Evolutionary conservation across 2,329 filamentous ascomycete genomes (phyloP), one percentile per base, ranked within the genome.

Genomic region (Penicillium sp.): DNA sequence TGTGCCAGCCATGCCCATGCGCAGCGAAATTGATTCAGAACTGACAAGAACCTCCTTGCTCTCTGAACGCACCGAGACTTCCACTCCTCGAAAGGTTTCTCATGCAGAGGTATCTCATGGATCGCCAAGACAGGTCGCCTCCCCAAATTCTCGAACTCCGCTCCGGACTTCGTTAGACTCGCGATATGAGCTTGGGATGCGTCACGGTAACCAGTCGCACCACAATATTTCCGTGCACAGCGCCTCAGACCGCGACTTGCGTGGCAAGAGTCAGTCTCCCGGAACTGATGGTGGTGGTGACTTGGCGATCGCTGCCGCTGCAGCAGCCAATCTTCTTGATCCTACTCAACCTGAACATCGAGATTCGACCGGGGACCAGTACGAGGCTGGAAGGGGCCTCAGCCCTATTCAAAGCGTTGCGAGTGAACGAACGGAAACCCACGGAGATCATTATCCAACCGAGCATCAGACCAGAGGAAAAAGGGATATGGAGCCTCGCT

Each of bases 341-440:
- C 48, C 42, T 30, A 34, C 51, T 20, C 57, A 62, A 30, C 65
- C 73, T 6, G 73, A 71, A 12, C 71, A 74, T 44, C 73, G 75
- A 38, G 66, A 69, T 3, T 67, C 72, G 11, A 66, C 69, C 25
- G 65, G 65, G 27, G 71, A 69, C 15, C 67, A 69, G 35, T 47
- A 55, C 30, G 82, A 85, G 46, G 75, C 83, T 50, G 75, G 78
- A 35, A 82, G 85, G 28, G 82, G 80, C 8, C 67, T 93, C 32
- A 95, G 89, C 57, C 90, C 90, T 0, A 89, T 94, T 42, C 89
- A 92, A 51, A 95, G 89, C 54, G 85, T 95, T 11, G 90, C 87
- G 8, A 92, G 89, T 45, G 90, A 88, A 54, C 82, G 79, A 3
- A 80, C 88, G 53, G 78, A 79, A 31, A 79, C 79, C 36, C 80